These are phyloP conservation scores for Bipolaris zeicola DNA, from an alignment of 2,329 filamentous ascomycete species.

Conservation along the genomic window DNA sequence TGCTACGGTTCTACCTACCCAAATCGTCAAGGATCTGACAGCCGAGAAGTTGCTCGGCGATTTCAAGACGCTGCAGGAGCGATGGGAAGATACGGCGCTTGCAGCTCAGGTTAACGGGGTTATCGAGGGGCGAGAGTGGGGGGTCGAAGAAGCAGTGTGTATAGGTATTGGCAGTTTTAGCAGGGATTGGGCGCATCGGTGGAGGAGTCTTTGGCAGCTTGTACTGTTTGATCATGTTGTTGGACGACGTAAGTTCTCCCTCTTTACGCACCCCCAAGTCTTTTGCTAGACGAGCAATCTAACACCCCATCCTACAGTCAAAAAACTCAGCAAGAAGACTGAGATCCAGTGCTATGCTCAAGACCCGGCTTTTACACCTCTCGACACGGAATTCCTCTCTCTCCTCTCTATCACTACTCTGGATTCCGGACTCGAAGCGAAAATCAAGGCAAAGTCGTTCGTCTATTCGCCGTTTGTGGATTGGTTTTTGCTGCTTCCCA, in stretches of 20 bases:
- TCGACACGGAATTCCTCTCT: conserved; percentile 39
- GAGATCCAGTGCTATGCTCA: conserved; percentile 37
- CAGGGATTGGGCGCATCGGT: conserved; percentile 43
- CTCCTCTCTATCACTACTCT: conserved; percentile 29
- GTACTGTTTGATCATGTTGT: conserved; percentile 42
- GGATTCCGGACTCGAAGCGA: conserved; percentile 18
- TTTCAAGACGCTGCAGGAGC: conserved; percentile 28
- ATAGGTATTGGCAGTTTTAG: conserved; percentile 47
- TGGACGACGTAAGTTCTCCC: conserved; percentile 9
- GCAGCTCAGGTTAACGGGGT: conserved; percentile 25
- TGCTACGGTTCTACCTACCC: conserved; percentile 12
- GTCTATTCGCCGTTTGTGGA: conserved; percentile 48
- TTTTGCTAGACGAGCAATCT: not conserved
- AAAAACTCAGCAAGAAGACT: not conserved
- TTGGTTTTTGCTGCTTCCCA: conserved; percentile 41
- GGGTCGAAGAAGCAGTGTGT: conserved; percentile 34
- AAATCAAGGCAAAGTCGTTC: conserved; percentile 32
- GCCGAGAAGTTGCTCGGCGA: conserved; percentile 30
- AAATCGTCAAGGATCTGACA: conserved; percentile 32
- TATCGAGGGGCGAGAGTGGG: conserved; percentile 13
- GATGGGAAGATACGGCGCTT: conserved; percentile 33
- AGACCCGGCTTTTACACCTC: conserved; percentile 43
- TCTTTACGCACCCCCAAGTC: not conserved
- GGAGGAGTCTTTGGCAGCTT: conserved; percentile 46
- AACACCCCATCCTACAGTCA: not conserved